A percentile compares a stretch with the other conserved stretches of the same genome.
Evolutionary conservation across 2,329 filamentous ascomycete species (phyloP).

Genomic region (Colletotrichum australisinense): DNA sequence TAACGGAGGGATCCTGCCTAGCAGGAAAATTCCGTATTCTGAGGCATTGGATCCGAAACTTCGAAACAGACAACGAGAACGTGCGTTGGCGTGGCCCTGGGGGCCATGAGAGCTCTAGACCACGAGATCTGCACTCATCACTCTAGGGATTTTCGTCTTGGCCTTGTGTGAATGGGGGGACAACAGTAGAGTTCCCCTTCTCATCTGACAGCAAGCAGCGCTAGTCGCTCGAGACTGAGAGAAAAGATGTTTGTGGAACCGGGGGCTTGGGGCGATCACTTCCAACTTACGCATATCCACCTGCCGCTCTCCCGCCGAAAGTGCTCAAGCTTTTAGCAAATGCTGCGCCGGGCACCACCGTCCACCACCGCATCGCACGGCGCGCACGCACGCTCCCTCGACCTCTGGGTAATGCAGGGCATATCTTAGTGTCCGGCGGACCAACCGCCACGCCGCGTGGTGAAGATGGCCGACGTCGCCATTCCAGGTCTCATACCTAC

Average conservation of each 20-base stretch:
- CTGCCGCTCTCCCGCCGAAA: conserved; percentile 3
- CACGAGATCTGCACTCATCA: background rate
- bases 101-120: conserved; percentile 4
- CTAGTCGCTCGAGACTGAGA: background rate
- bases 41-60: conserved; percentile 24
- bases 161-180: background rate
- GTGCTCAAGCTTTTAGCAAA: background rate
- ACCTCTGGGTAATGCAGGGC: background rate
- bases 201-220: background rate
- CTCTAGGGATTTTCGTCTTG: conserved; percentile 2
- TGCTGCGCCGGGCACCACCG: background rate
- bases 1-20: background rate
- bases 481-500: background rate
- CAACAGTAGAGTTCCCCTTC: background rate
- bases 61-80: conserved; percentile 10
- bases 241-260: background rate
- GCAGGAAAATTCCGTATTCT: conserved; percentile 1
- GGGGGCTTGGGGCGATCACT: background rate
- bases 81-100: background rate
- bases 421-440: background rate
- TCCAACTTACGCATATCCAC: background rate
- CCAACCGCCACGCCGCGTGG: conserved; percentile 7
- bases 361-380: background rate
- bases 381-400: conserved; percentile 9
- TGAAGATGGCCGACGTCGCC: background rate